Evolutionary conservation across 2,329 filamentous ascomycete species (phyloP).

Genomic region (Coniochaeta hoffmannii): DNA sequence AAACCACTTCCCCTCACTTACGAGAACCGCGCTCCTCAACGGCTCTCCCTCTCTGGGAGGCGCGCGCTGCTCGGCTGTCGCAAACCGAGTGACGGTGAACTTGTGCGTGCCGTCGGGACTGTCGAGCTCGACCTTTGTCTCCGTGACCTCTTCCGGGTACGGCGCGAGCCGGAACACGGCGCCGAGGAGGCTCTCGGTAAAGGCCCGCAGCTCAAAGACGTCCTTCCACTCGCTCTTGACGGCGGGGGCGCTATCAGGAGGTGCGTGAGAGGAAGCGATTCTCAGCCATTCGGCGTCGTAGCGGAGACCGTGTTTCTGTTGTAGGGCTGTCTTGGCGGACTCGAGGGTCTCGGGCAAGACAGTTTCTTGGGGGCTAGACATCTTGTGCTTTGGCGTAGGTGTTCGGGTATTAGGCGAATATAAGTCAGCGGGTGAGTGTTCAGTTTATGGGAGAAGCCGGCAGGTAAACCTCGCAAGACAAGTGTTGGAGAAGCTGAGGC

Average conservation of each 20-base stretch:
- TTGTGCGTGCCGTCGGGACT: slow-evolving; percentile 5
- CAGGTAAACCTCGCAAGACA: background rate
- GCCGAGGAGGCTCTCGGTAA: background rate
- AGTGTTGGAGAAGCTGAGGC: background rate
- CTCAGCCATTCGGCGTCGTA: slow-evolving; percentile 1
- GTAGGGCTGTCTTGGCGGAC: background rate
- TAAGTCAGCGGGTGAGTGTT: background rate
- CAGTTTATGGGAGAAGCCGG: background rate
- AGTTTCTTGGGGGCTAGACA: background rate
- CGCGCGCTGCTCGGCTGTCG: slow-evolving; percentile 7
- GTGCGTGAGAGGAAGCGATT: background rate
- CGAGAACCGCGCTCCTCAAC: background rate
- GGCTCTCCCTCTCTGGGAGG: background rate
- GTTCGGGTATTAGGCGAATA: background rate
- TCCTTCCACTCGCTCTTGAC: background rate
- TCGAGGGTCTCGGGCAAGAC: background rate
- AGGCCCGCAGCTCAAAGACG: slow-evolving; percentile 5
- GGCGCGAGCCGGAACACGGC: background rate
- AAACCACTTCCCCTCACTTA: background rate
- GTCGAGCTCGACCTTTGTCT: slow-evolving; percentile 6
- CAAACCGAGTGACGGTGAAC: slow-evolving; percentile 10
- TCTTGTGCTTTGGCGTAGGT: background rate
- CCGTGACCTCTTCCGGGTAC: slow-evolving; percentile 3
- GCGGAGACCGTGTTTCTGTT: slow-evolving; percentile 4
- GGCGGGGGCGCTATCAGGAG: background rate